Conservation (phyloP, 306 rosid species). For the Cucurbita maxima region DNA sequence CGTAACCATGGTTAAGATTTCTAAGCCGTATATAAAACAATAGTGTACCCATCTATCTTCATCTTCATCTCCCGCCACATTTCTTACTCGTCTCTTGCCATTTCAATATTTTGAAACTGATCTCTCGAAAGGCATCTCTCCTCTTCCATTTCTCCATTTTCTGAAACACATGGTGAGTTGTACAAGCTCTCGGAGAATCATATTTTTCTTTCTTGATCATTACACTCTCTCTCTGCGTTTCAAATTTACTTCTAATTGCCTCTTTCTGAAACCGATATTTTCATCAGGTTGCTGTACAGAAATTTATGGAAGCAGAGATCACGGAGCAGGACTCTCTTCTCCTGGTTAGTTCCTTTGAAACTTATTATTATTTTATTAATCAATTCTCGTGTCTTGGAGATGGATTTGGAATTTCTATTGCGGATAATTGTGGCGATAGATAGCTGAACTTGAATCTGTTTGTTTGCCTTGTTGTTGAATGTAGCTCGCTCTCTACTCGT, state of each 20-base stretch:
- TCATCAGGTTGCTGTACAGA: conserved; percentile 77
- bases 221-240: conserved; percentile 10
- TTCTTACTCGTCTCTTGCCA: not conserved
- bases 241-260: not conserved
- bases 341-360: conserved; percentile 45
- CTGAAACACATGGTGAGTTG: conserved; percentile 37
- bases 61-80: conserved; percentile 30
- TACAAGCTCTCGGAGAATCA: not conserved
- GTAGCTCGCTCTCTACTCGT: not conserved
- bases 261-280: not conserved
- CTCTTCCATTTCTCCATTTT: not conserved
- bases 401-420: conserved; percentile 2
- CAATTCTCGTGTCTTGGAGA: not conserved
- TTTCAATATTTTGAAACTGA: conserved; percentile 14
- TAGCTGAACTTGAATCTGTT: not conserved
- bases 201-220: conserved; percentile 1
- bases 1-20: conserved; percentile 15
- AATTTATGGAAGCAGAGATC: conserved; percentile 75
- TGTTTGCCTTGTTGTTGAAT: not conserved
- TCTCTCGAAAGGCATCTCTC: not conserved
- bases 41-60: not conserved
- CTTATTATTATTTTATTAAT: not conserved
- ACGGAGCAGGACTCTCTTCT: conserved; percentile 94
- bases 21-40: conserved; percentile 15
- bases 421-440: not conserved